These are phyloP conservation scores for Tulasnella sp. DNA, from an alignment of 768 basidiomycete species.

Conservation along the genomic window DNA sequence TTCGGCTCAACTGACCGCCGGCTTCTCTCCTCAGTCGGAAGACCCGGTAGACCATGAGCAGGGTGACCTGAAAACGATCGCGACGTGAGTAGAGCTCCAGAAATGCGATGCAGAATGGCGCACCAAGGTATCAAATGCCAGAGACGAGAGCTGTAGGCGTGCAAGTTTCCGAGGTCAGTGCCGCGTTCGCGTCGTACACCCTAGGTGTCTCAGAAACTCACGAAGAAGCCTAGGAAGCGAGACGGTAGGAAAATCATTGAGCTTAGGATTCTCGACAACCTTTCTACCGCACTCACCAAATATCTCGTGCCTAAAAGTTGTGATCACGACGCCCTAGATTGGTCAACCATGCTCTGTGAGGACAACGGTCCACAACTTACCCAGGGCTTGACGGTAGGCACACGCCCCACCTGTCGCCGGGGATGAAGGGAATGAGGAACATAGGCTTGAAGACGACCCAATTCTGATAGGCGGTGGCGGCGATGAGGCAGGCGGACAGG, in stretches of 20 bases:
- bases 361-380: background rate
- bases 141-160: constrained; percentile 7
- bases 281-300: background rate
- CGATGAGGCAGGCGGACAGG: constrained; percentile 21
- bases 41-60: constrained; percentile 5
- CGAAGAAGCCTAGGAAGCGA: constrained; percentile 14
- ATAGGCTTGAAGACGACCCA: constrained; percentile 32
- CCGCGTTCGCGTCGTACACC: too few relatives aligned
- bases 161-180: background rate
- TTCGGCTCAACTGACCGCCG: constrained; percentile 4
- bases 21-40: constrained; percentile 4
- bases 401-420: background rate
- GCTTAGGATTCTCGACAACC: background rate
- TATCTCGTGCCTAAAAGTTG: constrained; percentile 3
- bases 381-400: constrained; percentile 15
- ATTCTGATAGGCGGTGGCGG: constrained; percentile 15
- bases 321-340: background rate
- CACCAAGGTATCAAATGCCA: constrained; percentile 24
- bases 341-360: background rate
- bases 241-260: background rate
- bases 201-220: background rate
- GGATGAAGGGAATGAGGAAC: constrained; percentile 22
- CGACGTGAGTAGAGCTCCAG: background rate
- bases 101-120: background rate
- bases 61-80: background rate